Base-by-base conservation (phyloP, 495 filamentous ascomycete genomes). In the Talaromyces stipitatus region DNA sequence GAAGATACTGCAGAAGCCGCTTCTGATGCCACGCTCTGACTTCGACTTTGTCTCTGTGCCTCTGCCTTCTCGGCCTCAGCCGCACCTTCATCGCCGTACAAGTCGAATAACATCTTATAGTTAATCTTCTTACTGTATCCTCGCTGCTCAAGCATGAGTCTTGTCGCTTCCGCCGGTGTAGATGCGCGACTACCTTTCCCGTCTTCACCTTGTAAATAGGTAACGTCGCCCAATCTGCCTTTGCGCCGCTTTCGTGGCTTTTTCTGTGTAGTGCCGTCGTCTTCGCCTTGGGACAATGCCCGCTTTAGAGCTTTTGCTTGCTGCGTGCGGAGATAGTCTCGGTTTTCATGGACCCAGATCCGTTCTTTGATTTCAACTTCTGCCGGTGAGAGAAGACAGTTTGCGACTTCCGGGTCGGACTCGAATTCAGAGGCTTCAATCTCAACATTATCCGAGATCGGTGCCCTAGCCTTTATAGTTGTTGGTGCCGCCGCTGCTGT, bases 341-440 rank as follows among this genome's bases (percentile, higher is more conserved):
- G 87, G 70, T 97, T 97, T 61, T 89, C 83, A 58, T 91, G 88
- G n/a, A 91, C 81, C 94, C 94, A 98, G 54, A 97, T 89, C 45
- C 79, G 77, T 67, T 95, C 90, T 65, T 96, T 96, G 60, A 91
- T 77, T 4, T 78, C 77, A 2, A 83, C 76, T 69, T 97, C 92
- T 2, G 75, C 75, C 5, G 82, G 77, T 0, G 76, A 74, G n/a
- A 97, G 80, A 38, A 87, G 66, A 69, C 90, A 95, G 60, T 85
- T 82, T 54, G 72, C 66, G 22, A 97, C 88, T 69, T 98, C 94
- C 0, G 87, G 87, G 61, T 95, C 82, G 3, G 67, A 66, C 46
- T 82, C 87, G 63, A 97, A 96, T 67, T 96, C 92, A 27, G 82
- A 73, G 26, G 84, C 84, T 59, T 75, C 79, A 33, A 92, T 84